Conservation (phyloP, 1,284 basidiomycete species). For the Pseudozyma sp. region DNA sequence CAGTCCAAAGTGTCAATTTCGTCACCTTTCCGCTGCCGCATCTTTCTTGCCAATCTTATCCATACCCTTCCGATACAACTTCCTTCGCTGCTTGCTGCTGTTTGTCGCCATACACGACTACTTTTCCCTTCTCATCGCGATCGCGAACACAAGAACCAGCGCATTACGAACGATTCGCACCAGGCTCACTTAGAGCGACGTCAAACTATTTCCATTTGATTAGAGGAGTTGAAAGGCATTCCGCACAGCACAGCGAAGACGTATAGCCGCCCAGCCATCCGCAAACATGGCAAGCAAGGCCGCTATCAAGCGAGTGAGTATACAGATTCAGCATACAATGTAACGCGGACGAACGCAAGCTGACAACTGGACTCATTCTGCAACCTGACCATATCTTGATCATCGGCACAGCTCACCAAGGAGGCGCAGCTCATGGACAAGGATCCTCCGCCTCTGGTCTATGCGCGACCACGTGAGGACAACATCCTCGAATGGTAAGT, state of each 20-base stretch:
- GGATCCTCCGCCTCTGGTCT: conserved; percentile 91
- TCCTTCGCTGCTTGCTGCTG: neutral
- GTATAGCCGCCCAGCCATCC: neutral
- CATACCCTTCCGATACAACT: neutral
- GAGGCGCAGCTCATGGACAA: conserved; percentile 93
- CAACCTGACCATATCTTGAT: neutral
- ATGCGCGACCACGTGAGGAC: conserved; percentile 93
- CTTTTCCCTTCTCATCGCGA: no score
- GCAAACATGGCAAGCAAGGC: conserved; percentile 47
- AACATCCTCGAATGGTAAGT: conserved; percentile 77
- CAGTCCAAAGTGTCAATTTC: conserved; percentile 1
- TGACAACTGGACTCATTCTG: neutral
- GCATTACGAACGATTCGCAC: no score
- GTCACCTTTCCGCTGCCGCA: conserved; percentile 6
- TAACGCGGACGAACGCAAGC: neutral
- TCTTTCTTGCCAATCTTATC: no score
- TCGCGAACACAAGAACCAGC: no score
- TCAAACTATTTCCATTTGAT: neutral
- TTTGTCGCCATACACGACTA: no score
- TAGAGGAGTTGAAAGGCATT: neutral
- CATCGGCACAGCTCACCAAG: conserved; percentile 77
- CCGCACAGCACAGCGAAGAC: no score
- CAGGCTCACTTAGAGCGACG: no score
- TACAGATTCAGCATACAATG: neutral
- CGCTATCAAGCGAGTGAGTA: conserved; percentile 48